Base-by-base conservation (phyloP, 306 rosid genomes). In the Acacia melanoxylon region DNA sequence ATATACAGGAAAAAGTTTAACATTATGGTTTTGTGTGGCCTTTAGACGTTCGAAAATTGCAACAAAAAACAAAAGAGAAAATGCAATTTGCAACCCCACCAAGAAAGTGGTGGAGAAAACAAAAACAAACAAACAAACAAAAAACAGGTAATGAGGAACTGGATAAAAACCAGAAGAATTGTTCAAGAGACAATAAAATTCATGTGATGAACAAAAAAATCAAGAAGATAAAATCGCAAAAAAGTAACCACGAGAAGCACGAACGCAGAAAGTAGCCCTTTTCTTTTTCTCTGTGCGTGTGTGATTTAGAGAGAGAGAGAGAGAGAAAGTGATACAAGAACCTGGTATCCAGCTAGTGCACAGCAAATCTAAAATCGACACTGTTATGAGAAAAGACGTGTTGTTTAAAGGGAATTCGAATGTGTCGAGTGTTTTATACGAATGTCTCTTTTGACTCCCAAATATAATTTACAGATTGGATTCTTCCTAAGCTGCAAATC, bases 261-360 rank as follows among this genome's bases (percentile, higher is more conserved):
- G 61, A 75, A 72, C 58, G 11, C 41, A 72, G 75, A 79, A 88
- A 83, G 86, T 63, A 73, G 62, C 41, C 68, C 48, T 24, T 45
- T 56, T 7, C 8, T 10, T 20, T n/a, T 37, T 62, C 58, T 8
- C 25, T 20, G n/a, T 17, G 58, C 2, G 52, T 13, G 65, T 41
- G 44, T 31, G 35, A 31, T 15, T 4, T 15, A 49, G 22, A 29
- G 27, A 37, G 31, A 74, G 41, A 20, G 17, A 7, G n/a, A 46
- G 73, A 37, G 49, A 72, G 68, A 54, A n/a, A n/a, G 5, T 2
- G 29, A 58, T 2, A 37, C 10, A 52, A 29, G 72, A 81, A 37
- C 44, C n/a, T 8, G 49, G 62, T 37, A 33, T 33, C 49, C 75
- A 42, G 35, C 56, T 42, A 10, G n/a, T 10, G 12, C 52, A 69